Evolutionary conservation across 306 rosid species (phyloP).

Genomic region (barrel medic (Medicago truncatula)): DNA sequence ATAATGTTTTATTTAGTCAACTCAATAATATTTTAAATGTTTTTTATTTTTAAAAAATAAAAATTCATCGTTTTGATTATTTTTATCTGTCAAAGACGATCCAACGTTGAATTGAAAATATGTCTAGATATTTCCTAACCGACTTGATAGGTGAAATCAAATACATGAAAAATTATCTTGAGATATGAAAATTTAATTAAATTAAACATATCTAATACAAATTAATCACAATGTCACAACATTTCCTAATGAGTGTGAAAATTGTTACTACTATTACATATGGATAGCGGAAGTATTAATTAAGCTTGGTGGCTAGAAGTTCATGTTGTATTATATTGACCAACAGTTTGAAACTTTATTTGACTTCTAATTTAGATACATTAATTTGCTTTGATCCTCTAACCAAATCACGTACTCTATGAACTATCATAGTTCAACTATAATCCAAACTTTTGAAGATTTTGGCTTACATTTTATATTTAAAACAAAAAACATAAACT

Average conservation of each 20-base stretch:
- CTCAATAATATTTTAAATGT: not conserved
- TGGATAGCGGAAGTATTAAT: too few relatives aligned
- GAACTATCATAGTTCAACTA: not conserved
- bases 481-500: not conserved
- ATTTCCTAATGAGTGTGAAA: too few relatives aligned
- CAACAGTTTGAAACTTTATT: not conserved
- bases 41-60: too few relatives aligned
- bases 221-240: too few relatives aligned
- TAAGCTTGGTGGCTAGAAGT: not conserved
- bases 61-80: not conserved
- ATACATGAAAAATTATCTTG: not conserved
- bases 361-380: constrained; percentile 1
- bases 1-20: not conserved
- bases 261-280: too few relatives aligned
- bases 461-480: not conserved
- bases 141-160: not conserved
- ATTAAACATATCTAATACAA: not conserved
- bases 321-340: constrained; percentile 25
- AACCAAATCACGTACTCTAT: not conserved
- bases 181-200: too few relatives aligned
- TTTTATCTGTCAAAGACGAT: too few relatives aligned
- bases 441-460: not conserved
- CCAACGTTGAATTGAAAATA: not conserved
- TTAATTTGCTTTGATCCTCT: not conserved
- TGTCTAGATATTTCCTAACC: not conserved